phyloP scores from a whole-genome alignment of 345 rosid species.

The Syzygium aqueum region DNA sequence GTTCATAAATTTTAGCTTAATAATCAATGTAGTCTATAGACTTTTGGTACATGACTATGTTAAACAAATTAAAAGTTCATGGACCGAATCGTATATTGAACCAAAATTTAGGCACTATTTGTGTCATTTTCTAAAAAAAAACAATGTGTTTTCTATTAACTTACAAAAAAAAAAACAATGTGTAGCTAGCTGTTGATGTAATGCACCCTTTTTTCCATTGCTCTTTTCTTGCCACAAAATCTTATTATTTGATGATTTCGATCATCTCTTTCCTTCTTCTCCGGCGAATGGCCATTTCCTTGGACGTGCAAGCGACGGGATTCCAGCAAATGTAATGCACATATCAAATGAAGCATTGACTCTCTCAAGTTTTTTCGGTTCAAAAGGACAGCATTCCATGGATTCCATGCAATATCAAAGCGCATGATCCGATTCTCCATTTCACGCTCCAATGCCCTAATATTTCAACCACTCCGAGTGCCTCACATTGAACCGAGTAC shows the following conservation, averaged over 20 bases:
- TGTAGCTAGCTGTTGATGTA: too few species aligned
- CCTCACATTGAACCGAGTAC: neutral
- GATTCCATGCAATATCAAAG: neutral
- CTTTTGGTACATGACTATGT: too few species aligned
- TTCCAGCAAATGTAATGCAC: neutral
- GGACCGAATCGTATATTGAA: too few species aligned
- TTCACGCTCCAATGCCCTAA: rapidly evolving
- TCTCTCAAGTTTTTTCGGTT: rapidly evolving
- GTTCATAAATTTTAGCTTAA: too few species aligned
- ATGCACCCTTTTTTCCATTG: neutral
- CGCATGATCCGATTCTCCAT: neutral
- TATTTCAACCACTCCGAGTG: neutral
- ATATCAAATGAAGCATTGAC: neutral
- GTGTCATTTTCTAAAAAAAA: too few species aligned
- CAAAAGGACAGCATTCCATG: rapidly evolving
- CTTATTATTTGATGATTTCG: neutral
- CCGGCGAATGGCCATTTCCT: neutral
- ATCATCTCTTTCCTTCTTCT: neutral
- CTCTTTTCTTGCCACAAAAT: neutral
- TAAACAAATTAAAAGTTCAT: too few species aligned
- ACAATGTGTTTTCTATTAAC: too few species aligned
- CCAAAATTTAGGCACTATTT: too few species aligned
- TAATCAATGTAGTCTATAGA: too few species aligned
- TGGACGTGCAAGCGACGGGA: neutral
- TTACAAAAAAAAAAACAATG: too few species aligned